Base-by-base conservation (phyloP, 768 basidiomycete species). In the Boletus subcaerulescens region DNA sequence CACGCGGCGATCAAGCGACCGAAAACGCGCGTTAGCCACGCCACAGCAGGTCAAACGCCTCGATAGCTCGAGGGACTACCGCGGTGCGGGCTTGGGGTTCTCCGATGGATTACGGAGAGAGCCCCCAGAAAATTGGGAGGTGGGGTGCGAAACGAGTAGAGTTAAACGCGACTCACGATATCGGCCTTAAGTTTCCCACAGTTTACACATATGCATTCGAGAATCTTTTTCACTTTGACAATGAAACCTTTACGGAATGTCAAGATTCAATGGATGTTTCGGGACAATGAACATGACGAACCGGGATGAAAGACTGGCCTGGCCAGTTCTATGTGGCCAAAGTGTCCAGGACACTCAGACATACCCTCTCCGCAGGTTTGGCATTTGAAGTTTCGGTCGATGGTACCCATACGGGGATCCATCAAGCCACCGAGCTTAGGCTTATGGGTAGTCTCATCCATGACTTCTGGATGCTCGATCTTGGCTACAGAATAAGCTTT, bases 331-430 rank as follows among this genome's bases (percentile, higher is more conserved):
- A 99, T 93, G 71, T 98, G 95, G 52, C 97, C 97, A 77, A 99
- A 99, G 73, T 98, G 97, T 48, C 97, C 97, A 26, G 97, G 95
- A 76, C 97, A 99, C 71, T 98, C 97, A 17, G 93, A 88, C 95
- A 98, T 98, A n/a, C 95, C 96, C 80, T 99, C 97, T 61, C 94
- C 95, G 72, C 97, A 98, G 29, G 97, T 98, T 77, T 98, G 94
- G 71, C 97, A 99, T 77, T 98, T 98, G 77, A 96, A 95, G 71
- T 95, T 94, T 62, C 93, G 81, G 78, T 95, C 93, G 64, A 95
- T 96, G 29, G 93, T 99, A 38, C 97, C 97, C 89, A 98, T 93
- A 56, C 93, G 85, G 48, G 95, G 93, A 76, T 99, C 97, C 89
- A 96, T 96, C 67, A 99, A 77, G 44, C 97, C 97, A 45, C 93